Evolutionary conservation across 2,329 filamentous ascomycete genomes (phyloP).

Genomic region (Cordyceps tenuipes): DNA sequence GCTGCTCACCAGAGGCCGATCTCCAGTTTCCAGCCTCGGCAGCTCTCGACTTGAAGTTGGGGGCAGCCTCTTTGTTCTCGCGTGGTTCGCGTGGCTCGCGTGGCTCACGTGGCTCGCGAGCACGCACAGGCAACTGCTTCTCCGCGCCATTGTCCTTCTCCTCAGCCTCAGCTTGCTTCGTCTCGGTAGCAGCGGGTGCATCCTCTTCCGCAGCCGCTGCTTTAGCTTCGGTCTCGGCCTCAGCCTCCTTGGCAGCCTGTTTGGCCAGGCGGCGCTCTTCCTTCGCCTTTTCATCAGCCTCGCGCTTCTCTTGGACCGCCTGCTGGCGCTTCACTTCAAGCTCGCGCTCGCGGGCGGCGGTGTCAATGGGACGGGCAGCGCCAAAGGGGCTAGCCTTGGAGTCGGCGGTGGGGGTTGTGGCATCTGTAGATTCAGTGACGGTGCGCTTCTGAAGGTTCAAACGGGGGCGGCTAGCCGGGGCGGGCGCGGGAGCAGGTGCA

Average conservation of each 20-base stretch:
- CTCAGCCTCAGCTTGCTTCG: constrained; percentile 16
- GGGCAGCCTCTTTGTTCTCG: constrained; percentile 28
- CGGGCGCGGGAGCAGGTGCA: constrained; percentile 44
- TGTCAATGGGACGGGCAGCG: constrained; percentile 88
- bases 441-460: constrained; percentile 88
- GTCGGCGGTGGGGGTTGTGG: constrained; percentile 49
- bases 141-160: constrained; percentile 19
- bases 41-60: constrained; percentile 45
- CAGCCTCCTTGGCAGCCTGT: constrained; percentile 42
- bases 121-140: constrained; percentile 8
- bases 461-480: constrained; percentile 60
- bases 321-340: constrained; percentile 81
- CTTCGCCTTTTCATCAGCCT: constrained; percentile 77
- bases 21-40: constrained; percentile 55
- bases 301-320: constrained; percentile 70
- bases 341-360: constrained; percentile 76
- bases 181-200: constrained; percentile 17
- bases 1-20: constrained; percentile 39
- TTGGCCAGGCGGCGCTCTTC: constrained; percentile 60
- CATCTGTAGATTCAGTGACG: constrained; percentile 61
- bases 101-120: constrained; percentile 14
- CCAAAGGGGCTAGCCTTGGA: constrained; percentile 90
- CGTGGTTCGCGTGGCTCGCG: constrained; percentile 13
- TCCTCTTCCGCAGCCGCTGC: constrained; percentile 21
- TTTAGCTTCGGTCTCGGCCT: constrained; percentile 28